These are phyloP conservation scores for Alternaria incomplexa DNA, from an alignment of 2,329 filamentous ascomycete species.

Conservation along the genomic window DNA sequence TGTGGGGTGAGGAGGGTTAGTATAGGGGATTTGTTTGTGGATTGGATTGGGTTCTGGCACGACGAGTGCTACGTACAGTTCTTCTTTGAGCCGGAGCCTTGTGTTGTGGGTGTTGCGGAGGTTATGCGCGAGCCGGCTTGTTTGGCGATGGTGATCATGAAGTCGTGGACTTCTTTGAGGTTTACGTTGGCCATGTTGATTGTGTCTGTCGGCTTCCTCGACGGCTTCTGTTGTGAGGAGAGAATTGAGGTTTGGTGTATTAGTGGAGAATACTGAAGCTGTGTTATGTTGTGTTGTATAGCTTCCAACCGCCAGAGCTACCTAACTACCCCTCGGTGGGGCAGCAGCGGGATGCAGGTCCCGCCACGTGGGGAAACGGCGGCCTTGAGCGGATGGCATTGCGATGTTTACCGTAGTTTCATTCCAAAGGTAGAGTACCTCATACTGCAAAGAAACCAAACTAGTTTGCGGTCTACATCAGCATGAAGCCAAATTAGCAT, in stretches of 20 bases:
- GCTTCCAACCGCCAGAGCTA: background rate
- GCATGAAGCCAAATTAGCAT: background rate
- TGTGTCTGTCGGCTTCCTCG: background rate
- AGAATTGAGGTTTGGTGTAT: background rate
- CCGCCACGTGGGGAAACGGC: background rate
- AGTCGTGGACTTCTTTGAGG: conserved; percentile 57
- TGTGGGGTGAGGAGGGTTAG: conserved; percentile 23
- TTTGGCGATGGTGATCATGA: conserved; percentile 54
- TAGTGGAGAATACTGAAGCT: background rate
- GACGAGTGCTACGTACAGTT: conserved; percentile 47
- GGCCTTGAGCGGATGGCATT: background rate
- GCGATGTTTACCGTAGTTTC: background rate
- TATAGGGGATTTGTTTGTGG: background rate
- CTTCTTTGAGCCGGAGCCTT: conserved; percentile 55
- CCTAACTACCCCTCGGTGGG: background rate
- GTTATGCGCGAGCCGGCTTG: conserved; percentile 56
- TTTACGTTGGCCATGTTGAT: conserved; percentile 46
- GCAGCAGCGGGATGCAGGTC: background rate
- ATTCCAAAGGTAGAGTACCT: background rate
- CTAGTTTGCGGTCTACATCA: background rate
- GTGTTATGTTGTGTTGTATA: background rate
- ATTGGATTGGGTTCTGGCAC: background rate
- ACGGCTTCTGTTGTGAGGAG: background rate
- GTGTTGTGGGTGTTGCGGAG: conserved; percentile 52
- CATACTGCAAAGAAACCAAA: background rate